Conservation (phyloP, 331 rosid genomes). For the Telfairia occidentalis region DNA sequence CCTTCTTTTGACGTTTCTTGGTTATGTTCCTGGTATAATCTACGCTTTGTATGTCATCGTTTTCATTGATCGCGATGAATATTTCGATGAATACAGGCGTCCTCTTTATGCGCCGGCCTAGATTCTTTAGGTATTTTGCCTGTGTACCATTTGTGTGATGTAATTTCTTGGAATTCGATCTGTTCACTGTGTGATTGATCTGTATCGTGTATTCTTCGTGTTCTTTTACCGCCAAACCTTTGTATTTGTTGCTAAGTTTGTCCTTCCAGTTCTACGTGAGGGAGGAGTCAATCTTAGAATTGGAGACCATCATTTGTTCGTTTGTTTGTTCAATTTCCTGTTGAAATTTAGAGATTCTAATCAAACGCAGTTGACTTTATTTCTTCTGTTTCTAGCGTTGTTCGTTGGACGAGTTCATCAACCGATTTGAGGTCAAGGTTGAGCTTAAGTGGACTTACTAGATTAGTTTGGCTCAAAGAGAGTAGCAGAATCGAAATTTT, state of each 20-base stretch:
- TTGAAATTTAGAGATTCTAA: background rate
- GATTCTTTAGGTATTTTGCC: background rate
- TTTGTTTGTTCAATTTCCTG: background rate
- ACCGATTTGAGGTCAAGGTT: background rate
- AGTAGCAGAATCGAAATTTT: background rate
- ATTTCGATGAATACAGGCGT: conserved; percentile 66
- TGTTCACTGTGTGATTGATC: background rate
- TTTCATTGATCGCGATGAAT: conserved; percentile 71
- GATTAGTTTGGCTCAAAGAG: background rate
- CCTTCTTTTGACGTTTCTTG: conserved; percentile 65
- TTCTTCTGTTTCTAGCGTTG: background rate
- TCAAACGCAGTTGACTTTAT: background rate
- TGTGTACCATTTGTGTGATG: background rate
- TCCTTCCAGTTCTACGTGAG: background rate
- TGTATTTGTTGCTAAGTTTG: background rate
- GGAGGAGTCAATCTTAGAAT: background rate
- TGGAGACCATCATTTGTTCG: background rate
- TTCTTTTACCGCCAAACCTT: background rate
- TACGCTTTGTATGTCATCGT: conserved; percentile 84
- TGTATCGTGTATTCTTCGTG: background rate
- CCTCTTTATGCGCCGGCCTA: conserved; percentile 53
- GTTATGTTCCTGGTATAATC: conserved; percentile 85
- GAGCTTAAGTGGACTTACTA: background rate
- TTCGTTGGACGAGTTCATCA: background rate
- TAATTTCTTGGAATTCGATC: background rate